Evolutionary conservation across 2,329 filamentous ascomycete genomes (phyloP), one percentile per base, ranked within the genome.

Genomic region (Zarea fungicola): DNA sequence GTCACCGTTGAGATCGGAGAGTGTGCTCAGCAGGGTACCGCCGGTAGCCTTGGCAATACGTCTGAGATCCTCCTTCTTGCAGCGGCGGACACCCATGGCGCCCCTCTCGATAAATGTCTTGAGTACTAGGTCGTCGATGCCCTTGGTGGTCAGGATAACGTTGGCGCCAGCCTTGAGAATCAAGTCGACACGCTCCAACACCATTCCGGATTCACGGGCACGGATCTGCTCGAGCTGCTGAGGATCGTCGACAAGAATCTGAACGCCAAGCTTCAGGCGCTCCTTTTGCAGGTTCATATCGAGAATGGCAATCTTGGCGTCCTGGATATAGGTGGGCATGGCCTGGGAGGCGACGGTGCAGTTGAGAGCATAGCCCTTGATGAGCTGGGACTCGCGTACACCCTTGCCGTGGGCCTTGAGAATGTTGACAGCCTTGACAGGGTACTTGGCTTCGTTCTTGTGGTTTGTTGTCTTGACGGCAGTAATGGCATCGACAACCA

Each of bases 241-340:
- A 42, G 93, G 93, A 66, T 99, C 93, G 60, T 99, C 93, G 56
- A 99, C 87, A 11, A 93, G 97, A 62, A 99, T 96, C 70, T 99
- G 92, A 52, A 99, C 93, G 58, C 93, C 93, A 51, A 99, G 76
- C 80, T 99, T 97, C 93, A 99, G 97, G 59, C 92, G 82, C 77
- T 97, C 92, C 76, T 99, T 99, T 65, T 97, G 92, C 62, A 99
- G 70, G 71, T 99, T 99, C 82, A 99, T 97, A 67, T 99, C 93
- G 53, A 99, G 72, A 61, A 92, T 85, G 42, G 93, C 93, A 68
- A 99, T 99, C 77, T 95, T 97, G 57, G 93, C 93, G 69, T 97
- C 91, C 45, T 81, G 81, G 65, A 99, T 82, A 60, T 87, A 82
- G 25, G 93, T 99, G 61, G 83, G 89, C 93, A 99, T 99, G 39